phyloP scores from a whole-genome alignment of 805 yeast genomes.

The Wickerhamomyces sydowiorum region DNA sequence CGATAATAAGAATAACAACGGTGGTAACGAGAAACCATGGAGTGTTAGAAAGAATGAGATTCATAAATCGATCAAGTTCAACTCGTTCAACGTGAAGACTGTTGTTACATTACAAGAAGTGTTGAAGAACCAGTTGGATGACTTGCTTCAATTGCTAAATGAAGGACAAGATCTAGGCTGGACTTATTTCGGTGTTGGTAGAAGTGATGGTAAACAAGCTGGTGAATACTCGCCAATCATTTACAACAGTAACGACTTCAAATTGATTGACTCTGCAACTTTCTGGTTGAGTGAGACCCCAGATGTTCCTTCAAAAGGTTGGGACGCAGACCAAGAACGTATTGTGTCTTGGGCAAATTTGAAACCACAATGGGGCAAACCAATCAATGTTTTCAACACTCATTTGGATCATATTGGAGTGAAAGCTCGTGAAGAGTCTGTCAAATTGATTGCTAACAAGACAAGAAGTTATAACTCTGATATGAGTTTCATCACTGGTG shows the following conservation, averaged over 20 bases:
- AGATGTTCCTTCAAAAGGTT: slow-evolving; percentile 42
- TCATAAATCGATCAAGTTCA: slow-evolving; percentile 34
- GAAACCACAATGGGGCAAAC: slow-evolving; percentile 16
- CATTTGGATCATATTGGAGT: slow-evolving; percentile 40
- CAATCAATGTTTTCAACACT: slow-evolving; percentile 34
- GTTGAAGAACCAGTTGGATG: slow-evolving; percentile 38
- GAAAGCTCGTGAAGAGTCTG: slow-evolving; percentile 23
- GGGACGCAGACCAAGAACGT: slow-evolving; percentile 42
- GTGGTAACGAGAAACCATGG: slow-evolving; percentile 41
- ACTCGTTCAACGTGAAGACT: slow-evolving; percentile 26
- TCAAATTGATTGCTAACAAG: slow-evolving; percentile 37
- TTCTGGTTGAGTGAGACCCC: slow-evolving; percentile 54
- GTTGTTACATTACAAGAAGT: slow-evolving; percentile 47
- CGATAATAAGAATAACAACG: slow-evolving; percentile 29
- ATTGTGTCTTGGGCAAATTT: slow-evolving; percentile 32
- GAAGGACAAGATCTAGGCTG: slow-evolving; percentile 26
- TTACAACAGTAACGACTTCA: slow-evolving; percentile 32
- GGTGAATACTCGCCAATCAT: slow-evolving; percentile 51
- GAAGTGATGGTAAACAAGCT: slow-evolving; percentile 42
- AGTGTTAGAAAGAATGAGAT: slow-evolving; percentile 31
- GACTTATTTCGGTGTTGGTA: slow-evolving; percentile 43
- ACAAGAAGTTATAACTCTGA: slow-evolving; percentile 27
- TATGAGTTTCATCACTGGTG: slow-evolving; percentile 46
- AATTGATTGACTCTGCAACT: slow-evolving; percentile 34
- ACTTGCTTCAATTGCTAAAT: slow-evolving; percentile 30